Base-by-base conservation (phyloP, 768 basidiomycete genomes). In the Suillus alpinus region DNA sequence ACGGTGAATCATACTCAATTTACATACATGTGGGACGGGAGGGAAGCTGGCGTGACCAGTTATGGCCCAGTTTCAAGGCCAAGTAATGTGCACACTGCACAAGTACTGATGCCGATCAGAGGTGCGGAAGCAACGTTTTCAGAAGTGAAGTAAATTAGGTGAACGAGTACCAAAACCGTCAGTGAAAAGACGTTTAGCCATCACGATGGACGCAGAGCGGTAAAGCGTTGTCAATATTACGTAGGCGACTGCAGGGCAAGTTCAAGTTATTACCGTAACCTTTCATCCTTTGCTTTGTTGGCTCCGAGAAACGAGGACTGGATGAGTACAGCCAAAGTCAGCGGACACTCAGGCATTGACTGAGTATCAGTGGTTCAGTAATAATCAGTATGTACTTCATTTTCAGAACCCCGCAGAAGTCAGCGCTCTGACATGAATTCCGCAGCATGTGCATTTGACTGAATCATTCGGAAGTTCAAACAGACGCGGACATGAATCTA, bases 111-210 rank as follows among this genome's bases (percentile, higher is more conserved):
- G 36, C 18, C 49, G 59, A 63, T 63, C 59, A 73, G 73, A 68
- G 66, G 70, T 66, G 72, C 68, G 66, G 72, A 63, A 66, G 56
- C 73, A 75, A 73, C 72, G 72, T 73, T 73, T 73, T 68, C 18
- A 6, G 62, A 71, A 73, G 73, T 66, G 29, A 66, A 66, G 68
- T 71, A 69, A 75, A 68, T 69, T 73, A 55, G 53, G 49, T n/a
- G 49, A 50, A 50, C 9, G 18, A n/a, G 49, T n/a, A 9, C 49
- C 49, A 31, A 31, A 29, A 50, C 9, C n/a, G 46, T 6, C 23
- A 26, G 46, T 47, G 18, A 31, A 50, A 49, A 50, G 49, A 50
- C 49, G 49, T 31, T 50, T 50, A 50, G 46, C 23, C 49, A n/a
- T 50, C 49, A 31, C 18, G 46, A n/a, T 10, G 29, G 16, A 18